phyloP scores from a whole-genome alignment of 768 basidiomycete species.

The Pholiota conissans region DNA sequence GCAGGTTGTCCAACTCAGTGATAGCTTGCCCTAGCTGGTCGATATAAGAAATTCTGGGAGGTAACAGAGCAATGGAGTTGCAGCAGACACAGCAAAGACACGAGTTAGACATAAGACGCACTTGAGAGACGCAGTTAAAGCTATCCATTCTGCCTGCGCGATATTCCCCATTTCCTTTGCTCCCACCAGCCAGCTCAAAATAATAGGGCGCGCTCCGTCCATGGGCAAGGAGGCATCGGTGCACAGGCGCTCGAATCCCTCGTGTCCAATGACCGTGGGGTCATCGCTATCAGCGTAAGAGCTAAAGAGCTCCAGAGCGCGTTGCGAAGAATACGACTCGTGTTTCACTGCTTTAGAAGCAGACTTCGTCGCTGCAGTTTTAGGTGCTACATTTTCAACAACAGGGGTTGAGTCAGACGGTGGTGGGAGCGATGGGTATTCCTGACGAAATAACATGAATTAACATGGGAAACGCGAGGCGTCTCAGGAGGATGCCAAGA shows the following conservation, averaged over 20 bases:
- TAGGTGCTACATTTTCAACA: conserved; percentile 4
- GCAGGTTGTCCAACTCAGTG: conserved; percentile 62
- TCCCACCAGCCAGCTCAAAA: conserved; percentile 75
- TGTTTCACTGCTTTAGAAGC: conserved; percentile 21
- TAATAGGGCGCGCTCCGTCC: conserved; percentile 70
- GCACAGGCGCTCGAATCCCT: conserved; percentile 73
- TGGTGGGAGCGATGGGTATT: background rate
- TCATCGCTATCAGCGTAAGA: conserved; percentile 60
- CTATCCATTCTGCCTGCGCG: conserved; percentile 68
- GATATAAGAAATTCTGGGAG: conserved; percentile 42
- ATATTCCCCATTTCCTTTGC: conserved; percentile 76
- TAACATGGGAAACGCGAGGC: conserved; percentile 5
- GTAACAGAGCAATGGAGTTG: background rate
- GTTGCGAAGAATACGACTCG: conserved; percentile 51
- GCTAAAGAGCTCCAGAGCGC: conserved; percentile 57
- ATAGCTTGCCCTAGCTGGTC: conserved; percentile 48
- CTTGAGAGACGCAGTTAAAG: conserved; percentile 45
- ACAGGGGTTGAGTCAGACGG: conserved; percentile 5
- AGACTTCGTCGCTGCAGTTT: conserved; percentile 5
- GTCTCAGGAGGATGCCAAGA: background rate
- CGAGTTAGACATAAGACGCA: conserved; percentile 21
- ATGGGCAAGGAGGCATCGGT: conserved; percentile 67
- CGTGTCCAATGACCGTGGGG: conserved; percentile 62
- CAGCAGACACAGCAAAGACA: background rate
- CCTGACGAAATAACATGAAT: background rate